phyloP scores from a whole-genome alignment of 768 basidiomycete species.

The Pulveroboletus ravenelii region DNA sequence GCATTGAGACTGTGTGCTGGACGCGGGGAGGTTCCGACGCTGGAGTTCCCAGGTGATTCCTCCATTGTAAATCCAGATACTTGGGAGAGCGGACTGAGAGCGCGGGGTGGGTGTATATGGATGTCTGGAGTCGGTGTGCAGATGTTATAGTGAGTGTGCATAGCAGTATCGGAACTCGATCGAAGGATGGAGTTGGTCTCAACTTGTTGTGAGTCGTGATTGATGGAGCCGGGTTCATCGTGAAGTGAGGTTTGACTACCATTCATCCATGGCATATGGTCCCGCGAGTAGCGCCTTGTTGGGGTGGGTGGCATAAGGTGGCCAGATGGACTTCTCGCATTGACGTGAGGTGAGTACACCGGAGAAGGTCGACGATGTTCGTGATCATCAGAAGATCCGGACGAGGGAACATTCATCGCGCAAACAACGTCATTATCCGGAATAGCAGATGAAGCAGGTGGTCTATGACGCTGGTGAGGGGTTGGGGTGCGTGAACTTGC shows the following conservation, averaged over 20 bases:
- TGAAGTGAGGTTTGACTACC: slow-evolving; percentile 13
- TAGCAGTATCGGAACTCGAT: neutral
- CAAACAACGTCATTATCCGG: slow-evolving; percentile 2
- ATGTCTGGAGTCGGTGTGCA: neutral
- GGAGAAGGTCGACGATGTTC: slow-evolving; percentile 7
- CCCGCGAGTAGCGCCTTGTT: slow-evolving; percentile 9
- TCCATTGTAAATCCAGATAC: neutral
- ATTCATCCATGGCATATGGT: neutral
- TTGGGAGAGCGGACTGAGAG: neutral
- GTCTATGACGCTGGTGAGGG: neutral
- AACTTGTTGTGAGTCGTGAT: neutral
- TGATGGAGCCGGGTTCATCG: slow-evolving; percentile 10
- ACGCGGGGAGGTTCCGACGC: neutral
- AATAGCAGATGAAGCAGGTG: neutral
- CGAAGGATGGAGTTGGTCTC: neutral
- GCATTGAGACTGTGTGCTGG: neutral
- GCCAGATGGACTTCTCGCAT: slow-evolving; percentile 12
- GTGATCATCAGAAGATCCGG: neutral
- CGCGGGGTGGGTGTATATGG: neutral
- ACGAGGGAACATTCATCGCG: slow-evolving; percentile 15
- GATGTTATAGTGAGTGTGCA: neutral
- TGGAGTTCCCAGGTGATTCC: no score
- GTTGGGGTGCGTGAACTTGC: neutral
- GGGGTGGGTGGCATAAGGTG: slow-evolving; percentile 15
- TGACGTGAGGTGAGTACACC: slow-evolving; percentile 7